Conservation (phyloP, 495 filamentous ascomycete species). For the Trichoderma virens region DNA sequence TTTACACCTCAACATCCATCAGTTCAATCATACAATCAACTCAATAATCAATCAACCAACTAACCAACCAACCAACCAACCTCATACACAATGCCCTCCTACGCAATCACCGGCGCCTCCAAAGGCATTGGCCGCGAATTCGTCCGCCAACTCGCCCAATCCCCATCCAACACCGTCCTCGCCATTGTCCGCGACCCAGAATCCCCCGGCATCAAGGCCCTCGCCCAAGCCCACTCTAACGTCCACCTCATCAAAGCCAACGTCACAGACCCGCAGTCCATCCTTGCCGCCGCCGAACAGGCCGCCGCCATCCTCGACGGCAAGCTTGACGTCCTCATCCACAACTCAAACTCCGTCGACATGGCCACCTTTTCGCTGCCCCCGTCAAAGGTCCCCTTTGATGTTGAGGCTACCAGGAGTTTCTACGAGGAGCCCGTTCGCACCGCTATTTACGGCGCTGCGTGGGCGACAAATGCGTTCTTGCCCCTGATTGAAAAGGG, state of each 20-base stretch:
- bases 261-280: constrained; percentile 30
- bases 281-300: constrained; percentile 29
- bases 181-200: constrained; percentile 31
- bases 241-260: constrained; percentile 40
- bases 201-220: constrained; percentile 17
- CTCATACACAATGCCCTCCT: constrained; percentile 24
- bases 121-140: constrained; percentile 30
- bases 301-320: constrained; percentile 28
- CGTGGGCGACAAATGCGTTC: constrained; percentile 45
- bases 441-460: constrained; percentile 38
- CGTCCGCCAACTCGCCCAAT: constrained; percentile 25
- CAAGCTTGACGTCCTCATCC: constrained; percentile 45
- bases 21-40: not conserved
- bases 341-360: constrained; percentile 33
- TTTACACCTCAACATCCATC: too few relatives aligned
- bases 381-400: constrained; percentile 12
- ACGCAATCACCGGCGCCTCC: constrained; percentile 27
- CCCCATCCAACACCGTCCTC: constrained; percentile 26
- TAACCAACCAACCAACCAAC: not conserved
- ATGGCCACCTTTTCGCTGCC: not conserved
- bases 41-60: not conserved
- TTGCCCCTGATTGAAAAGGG: constrained; percentile 43
- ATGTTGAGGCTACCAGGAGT: constrained; percentile 15
- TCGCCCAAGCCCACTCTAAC: constrained; percentile 26
- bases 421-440: constrained; percentile 32